A percentile compares a stretch with the other conserved stretches of the same genome.
Conservation (phyloP, 2,329 filamentous ascomycete species). For the Xylariaceae sp. region DNA sequence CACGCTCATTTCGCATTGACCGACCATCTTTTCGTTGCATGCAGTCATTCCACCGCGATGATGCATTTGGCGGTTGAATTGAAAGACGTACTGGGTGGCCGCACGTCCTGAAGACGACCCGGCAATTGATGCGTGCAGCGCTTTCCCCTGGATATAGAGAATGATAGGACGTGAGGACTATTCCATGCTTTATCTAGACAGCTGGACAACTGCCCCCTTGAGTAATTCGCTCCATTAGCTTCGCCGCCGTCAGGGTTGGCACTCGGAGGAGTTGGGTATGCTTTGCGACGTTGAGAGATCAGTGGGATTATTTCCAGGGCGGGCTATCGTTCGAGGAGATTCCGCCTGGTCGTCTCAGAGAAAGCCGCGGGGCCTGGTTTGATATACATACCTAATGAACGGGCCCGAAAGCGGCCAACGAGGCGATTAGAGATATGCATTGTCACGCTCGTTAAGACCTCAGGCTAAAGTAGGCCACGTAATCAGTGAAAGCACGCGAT, state of each 20-base stretch:
- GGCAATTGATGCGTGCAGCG: slow-evolving; percentile 2
- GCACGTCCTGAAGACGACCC: too few species aligned
- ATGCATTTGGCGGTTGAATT: slow-evolving; percentile 1
- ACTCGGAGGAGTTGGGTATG: too few species aligned
- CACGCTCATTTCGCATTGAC: not conserved
- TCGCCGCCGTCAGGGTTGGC: not conserved
- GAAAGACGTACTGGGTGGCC: slow-evolving; percentile 3
- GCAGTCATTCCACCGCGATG: not conserved
- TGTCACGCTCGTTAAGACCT: slow-evolving; percentile 18
- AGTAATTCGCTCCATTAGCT: slow-evolving; percentile 4
- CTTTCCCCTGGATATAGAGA: slow-evolving; percentile 7
- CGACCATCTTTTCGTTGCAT: not conserved
- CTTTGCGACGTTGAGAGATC: slow-evolving; percentile 1
- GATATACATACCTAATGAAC: too few species aligned
- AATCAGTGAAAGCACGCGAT: slow-evolving; percentile 14
- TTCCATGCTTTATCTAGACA: not conserved
- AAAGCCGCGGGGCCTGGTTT: too few species aligned
- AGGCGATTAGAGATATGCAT: slow-evolving; percentile 7
- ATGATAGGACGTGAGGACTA: slow-evolving; percentile 7
- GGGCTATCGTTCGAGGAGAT: slow-evolving; percentile 9
- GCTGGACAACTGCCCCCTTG: slow-evolving; percentile 4
- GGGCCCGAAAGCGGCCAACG: slow-evolving; percentile 9
- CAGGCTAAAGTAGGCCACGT: slow-evolving; percentile 19
- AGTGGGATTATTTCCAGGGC: slow-evolving; percentile 6
- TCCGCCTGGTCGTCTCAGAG: slow-evolving; percentile 5